These are phyloP conservation scores for Phytopythium mirpurense DNA, from an alignment of 352 stramenopile genomes.

Conservation along the genomic window DNA sequence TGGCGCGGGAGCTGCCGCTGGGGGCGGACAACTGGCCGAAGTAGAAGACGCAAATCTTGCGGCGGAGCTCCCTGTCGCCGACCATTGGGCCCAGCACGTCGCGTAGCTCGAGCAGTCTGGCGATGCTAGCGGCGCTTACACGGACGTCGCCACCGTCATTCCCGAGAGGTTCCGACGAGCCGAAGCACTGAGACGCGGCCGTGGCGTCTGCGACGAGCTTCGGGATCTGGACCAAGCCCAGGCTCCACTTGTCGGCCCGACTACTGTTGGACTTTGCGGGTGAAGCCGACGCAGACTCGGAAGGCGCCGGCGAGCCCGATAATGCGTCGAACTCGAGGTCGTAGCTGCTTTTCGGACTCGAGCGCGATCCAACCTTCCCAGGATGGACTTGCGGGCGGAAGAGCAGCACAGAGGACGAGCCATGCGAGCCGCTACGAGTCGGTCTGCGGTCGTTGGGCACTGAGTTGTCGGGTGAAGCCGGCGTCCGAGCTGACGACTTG, in stretches of 20 bases:
- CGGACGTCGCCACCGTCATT: slow-evolving; percentile 10
- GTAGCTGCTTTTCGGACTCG: neutral
- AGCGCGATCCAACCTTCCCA: neutral
- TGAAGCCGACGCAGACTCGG: neutral
- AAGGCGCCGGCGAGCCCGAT: neutral
- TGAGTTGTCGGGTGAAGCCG: too few species aligned
- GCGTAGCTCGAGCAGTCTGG: slow-evolving; percentile 3
- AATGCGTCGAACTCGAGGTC: neutral
- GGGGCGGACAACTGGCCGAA: slow-evolving; percentile 13
- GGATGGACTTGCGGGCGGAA: slow-evolving; percentile 11
- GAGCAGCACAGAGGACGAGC: slow-evolving; percentile 26
- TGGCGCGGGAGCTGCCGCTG: slow-evolving; percentile 12
- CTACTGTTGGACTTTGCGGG: neutral
- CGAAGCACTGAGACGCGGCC: neutral
- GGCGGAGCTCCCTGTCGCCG: slow-evolving; percentile 37
- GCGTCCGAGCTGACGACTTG: slow-evolving; percentile 28
- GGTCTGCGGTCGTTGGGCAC: slow-evolving; percentile 10
- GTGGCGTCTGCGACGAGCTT: slow-evolving; percentile 40
- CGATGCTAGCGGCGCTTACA: slow-evolving; percentile 4
- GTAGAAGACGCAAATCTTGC: slow-evolving; percentile 54
- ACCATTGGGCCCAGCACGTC: slow-evolving; percentile 58
- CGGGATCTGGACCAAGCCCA: slow-evolving; percentile 29
- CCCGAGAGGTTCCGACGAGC: too few species aligned
- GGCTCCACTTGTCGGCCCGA: slow-evolving; percentile 19
- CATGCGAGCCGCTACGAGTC: slow-evolving; percentile 29